Evolutionary conservation across 176 grass and related monocot species (phyloP).

Genomic region (Oryza glumipatula): DNA sequence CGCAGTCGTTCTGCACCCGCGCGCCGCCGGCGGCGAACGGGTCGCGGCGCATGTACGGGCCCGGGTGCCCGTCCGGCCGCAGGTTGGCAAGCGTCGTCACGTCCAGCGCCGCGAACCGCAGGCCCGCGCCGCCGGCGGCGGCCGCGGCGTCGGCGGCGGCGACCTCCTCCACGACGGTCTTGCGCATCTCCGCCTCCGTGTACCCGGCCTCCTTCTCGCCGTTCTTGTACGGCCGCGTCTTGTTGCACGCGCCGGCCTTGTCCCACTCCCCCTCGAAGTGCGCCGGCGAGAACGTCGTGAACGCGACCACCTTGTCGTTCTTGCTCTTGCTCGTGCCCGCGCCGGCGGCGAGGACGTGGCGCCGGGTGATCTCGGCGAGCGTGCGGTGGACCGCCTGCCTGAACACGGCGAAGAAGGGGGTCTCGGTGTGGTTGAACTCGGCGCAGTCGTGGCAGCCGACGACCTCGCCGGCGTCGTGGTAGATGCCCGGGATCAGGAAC

Average conservation of each 20-base stretch:
- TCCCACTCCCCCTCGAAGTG: conserved; percentile 95
- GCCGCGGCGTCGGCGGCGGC: neutral
- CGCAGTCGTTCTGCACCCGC: conserved; percentile 86
- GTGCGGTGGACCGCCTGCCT: conserved; percentile 45
- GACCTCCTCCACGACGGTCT: conserved; percentile 62
- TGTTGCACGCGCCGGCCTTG: conserved; percentile 75
- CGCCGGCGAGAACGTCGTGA: conserved; percentile 84
- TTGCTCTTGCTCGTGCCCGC: neutral
- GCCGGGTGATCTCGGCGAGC: conserved; percentile 52
- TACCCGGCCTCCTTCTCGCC: conserved; percentile 64
- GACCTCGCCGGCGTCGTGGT: conserved; percentile 65
- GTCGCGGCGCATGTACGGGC: conserved; percentile 72
- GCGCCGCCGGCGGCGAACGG: conserved; percentile 48
- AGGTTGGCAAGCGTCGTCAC: conserved; percentile 70
- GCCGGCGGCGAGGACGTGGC: neutral
- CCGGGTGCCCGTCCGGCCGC: conserved; percentile 78
- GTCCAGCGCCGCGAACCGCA: conserved; percentile 67
- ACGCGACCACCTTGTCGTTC: conserved; percentile 47
- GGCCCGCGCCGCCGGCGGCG: neutral
- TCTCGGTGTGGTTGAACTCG: conserved; percentile 79
- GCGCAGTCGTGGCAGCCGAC: conserved; percentile 84
- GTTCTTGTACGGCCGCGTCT: conserved; percentile 56
- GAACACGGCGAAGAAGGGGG: conserved; percentile 78
- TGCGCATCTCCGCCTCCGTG: conserved; percentile 64
- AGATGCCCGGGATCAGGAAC: conserved; percentile 74